phyloP scores from a whole-genome alignment of 768 basidiomycete genomes.

The Mycena vulgaris region DNA sequence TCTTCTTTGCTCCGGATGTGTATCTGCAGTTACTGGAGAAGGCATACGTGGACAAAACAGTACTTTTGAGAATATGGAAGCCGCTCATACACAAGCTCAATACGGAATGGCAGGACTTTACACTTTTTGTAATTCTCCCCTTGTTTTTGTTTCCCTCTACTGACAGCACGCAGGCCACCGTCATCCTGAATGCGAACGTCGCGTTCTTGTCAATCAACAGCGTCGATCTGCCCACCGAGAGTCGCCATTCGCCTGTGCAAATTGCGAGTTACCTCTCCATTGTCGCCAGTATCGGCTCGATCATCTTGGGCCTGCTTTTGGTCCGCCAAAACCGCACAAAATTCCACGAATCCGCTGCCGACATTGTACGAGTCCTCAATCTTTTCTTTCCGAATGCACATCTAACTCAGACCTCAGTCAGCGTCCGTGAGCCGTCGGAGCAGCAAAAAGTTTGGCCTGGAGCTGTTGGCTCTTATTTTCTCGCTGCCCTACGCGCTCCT shows the following conservation, averaged over 20 bases:
- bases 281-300: slow-evolving; percentile 50
- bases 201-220: slow-evolving; percentile 58
- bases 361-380: slow-evolving; percentile 41
- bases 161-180: slow-evolving; percentile 51
- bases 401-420: slow-evolving; percentile 6
- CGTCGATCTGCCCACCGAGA: slow-evolving; percentile 17
- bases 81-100: slow-evolving; percentile 51
- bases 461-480: slow-evolving; percentile 60
- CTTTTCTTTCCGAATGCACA: not conserved
- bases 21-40: slow-evolving; percentile 53
- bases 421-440: slow-evolving; percentile 40
- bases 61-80: slow-evolving; percentile 52
- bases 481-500: slow-evolving; percentile 62
- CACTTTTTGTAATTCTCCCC: slow-evolving; percentile 53
- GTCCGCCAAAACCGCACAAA: slow-evolving; percentile 48
- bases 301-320: slow-evolving; percentile 49
- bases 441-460: slow-evolving; percentile 52
- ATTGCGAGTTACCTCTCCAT: slow-evolving; percentile 54
- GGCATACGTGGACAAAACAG: slow-evolving; percentile 55
- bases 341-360: slow-evolving; percentile 39
- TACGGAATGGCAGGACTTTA: slow-evolving; percentile 55
- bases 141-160: not conserved
- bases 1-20: slow-evolving; percentile 55
- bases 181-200: slow-evolving; percentile 60
- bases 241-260: slow-evolving; percentile 44